Evolutionary conservation across 1,139 yeast genomes (phyloP).

Genomic region (Hansenula lynferdii): DNA sequence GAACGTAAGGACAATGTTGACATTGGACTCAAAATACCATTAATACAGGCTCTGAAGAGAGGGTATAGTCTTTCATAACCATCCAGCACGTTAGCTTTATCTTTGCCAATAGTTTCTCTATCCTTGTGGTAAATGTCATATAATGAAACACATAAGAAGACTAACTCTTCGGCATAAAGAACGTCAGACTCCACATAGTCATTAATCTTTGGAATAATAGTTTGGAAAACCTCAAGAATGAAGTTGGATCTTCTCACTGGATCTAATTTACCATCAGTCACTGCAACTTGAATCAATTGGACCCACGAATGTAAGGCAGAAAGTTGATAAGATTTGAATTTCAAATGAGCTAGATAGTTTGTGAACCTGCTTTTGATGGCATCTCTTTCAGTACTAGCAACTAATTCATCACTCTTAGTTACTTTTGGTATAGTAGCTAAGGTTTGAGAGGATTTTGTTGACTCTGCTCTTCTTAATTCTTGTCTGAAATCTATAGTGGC

Average conservation of each 20-base stretch:
- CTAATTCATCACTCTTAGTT: conserved; percentile 18
- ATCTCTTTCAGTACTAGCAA: conserved; percentile 14
- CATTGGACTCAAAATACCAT: conserved; percentile 66
- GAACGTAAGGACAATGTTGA: conserved; percentile 68
- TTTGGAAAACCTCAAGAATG: conserved; percentile 71
- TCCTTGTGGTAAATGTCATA: conserved; percentile 59
- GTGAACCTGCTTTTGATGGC: conserved; percentile 32
- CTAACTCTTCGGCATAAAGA: conserved; percentile 68
- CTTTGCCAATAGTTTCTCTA: conserved; percentile 25
- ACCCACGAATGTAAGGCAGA: conserved; percentile 78
- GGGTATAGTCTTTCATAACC: conserved; percentile 53
- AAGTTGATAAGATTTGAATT: conserved; percentile 50
- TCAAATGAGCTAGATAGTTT: conserved; percentile 39
- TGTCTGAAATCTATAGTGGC: conserved; percentile 22
- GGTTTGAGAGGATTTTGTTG: conserved; percentile 21
- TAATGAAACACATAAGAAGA: conserved; percentile 68
- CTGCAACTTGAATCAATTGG: conserved; percentile 67
- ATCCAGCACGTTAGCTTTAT: conserved; percentile 31
- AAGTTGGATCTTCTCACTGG: conserved; percentile 48
- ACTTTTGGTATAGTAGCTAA: conserved; percentile 17
- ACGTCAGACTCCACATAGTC: conserved; percentile 68
- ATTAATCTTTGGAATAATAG: conserved; percentile 68
- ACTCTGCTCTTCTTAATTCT: conserved; percentile 26
- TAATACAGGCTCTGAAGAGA: conserved; percentile 66
- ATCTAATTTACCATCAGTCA: conserved; percentile 49